A percentile compares a stretch with the other conserved stretches of the same genome.
Evolutionary conservation across 2,329 filamentous ascomycete genomes (phyloP).

Genomic region (Neonectria sp.): DNA sequence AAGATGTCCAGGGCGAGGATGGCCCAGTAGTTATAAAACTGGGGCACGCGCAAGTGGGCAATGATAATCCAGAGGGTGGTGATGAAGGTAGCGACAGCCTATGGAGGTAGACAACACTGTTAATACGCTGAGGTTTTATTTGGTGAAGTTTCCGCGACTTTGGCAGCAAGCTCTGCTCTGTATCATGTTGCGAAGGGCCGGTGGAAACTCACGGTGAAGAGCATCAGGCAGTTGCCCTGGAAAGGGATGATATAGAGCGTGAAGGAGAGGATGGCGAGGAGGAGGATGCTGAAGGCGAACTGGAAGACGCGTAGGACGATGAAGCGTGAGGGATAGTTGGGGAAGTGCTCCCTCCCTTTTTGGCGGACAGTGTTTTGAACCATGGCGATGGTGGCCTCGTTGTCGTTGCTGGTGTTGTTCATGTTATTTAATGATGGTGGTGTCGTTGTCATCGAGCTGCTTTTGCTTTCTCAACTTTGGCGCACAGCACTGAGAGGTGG

Average conservation of each 20-base stretch:
- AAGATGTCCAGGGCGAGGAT: conserved; percentile 66
- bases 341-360: conserved; percentile 46
- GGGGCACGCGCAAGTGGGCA: conserved; percentile 57
- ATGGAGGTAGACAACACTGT: conserved; percentile 16
- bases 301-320: conserved; percentile 62
- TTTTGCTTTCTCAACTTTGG: not conserved
- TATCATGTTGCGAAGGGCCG: too few relatives aligned
- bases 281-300: conserved; percentile 60
- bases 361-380: conserved; percentile 4
- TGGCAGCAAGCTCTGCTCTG: not conserved
- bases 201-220: conserved; percentile 60
- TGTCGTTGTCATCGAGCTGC: not conserved
- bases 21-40: conserved; percentile 68
- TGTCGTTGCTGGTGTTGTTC: conserved; percentile 3
- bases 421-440: not conserved
- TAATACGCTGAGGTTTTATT: not conserved
- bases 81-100: conserved; percentile 62
- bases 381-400: not conserved
- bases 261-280: conserved; percentile 65
- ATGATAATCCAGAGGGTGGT: conserved; percentile 63
- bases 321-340: conserved; percentile 61
- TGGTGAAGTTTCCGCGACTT: not conserved
- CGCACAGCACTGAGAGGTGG: not conserved
- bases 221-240: conserved; percentile 52
- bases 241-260: conserved; percentile 54